These are phyloP conservation scores for Tetrastigma voinierianum DNA, from an alignment of 164 flowering plant species.

Conservation along the genomic window DNA sequence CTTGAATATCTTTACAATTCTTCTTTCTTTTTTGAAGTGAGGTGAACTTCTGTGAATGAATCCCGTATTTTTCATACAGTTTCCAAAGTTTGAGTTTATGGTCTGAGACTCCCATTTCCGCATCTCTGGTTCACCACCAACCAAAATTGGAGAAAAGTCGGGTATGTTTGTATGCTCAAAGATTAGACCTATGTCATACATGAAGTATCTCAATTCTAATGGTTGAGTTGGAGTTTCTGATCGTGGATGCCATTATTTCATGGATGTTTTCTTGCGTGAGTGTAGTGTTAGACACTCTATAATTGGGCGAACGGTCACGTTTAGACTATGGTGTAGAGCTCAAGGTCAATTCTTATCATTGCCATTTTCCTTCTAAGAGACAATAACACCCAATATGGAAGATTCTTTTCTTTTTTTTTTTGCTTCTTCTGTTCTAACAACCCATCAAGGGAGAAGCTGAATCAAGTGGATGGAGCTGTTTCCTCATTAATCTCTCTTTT, in stretches of 20 bases:
- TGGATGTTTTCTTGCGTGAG: slow-evolving; percentile 83
- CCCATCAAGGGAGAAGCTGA: neutral
- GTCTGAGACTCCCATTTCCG: slow-evolving; percentile 76
- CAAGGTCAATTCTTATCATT: slow-evolving; percentile 32
- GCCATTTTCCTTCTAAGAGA: neutral
- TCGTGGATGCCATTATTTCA: slow-evolving; percentile 79
- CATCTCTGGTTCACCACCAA: slow-evolving; percentile 85
- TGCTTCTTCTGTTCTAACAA: neutral
- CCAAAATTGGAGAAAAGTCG: slow-evolving; percentile 72
- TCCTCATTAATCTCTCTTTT: neutral
- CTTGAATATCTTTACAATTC: neutral
- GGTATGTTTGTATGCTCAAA: slow-evolving; percentile 33
- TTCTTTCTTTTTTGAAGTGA: neutral
- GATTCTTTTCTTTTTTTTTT: neutral
- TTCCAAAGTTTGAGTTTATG: slow-evolving; percentile 69
- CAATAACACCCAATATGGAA: too few species aligned
- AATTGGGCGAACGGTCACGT: slow-evolving; percentile 82
- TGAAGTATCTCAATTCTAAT: neutral
- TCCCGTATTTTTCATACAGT: slow-evolving; percentile 36
- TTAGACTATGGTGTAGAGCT: slow-evolving; percentile 72
- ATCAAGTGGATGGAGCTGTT: neutral
- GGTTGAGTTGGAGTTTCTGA: slow-evolving; percentile 36
- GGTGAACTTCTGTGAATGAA: neutral
- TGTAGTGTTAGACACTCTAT: slow-evolving; percentile 65
- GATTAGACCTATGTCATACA: neutral